Percentiles rank a stretch among this genome's conserved stretches.
phyloP scores from a whole-genome alignment of 495 filamentous ascomycete species.

The Tuber aestivum region DNA sequence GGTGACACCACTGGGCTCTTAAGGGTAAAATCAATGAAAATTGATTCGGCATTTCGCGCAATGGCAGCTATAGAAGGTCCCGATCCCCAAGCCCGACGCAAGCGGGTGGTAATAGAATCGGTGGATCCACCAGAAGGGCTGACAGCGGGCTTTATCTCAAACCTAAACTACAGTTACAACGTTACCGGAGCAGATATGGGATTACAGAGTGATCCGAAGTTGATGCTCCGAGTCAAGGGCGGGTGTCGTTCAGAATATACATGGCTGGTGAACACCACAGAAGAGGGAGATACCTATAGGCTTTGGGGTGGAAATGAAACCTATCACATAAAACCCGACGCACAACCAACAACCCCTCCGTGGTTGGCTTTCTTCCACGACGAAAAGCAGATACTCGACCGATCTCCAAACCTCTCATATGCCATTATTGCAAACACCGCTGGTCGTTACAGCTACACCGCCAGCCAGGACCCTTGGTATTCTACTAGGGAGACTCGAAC shows the following conservation, averaged over 20 bases:
- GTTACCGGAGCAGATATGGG: neutral
- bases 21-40: neutral
- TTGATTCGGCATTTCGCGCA: neutral
- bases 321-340: neutral
- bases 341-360: no score
- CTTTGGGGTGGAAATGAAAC: neutral
- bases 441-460: neutral
- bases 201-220: neutral
- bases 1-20: neutral
- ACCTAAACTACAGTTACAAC: neutral
- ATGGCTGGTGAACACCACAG: neutral
- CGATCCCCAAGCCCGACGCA: neutral
- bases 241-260: neutral
- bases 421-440: neutral
- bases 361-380: fast-evolving
- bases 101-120: neutral
- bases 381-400: neutral
- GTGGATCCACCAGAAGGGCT: neutral
- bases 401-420: neutral
- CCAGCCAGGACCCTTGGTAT: neutral
- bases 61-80: neutral
- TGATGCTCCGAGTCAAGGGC: neutral
- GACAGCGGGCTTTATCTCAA: no score
- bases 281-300: neutral
- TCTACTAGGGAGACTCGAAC: neutral